Evolutionary conservation across 306 rosid genomes (phyloP).

Genomic region (Potentilla sterilis): DNA sequence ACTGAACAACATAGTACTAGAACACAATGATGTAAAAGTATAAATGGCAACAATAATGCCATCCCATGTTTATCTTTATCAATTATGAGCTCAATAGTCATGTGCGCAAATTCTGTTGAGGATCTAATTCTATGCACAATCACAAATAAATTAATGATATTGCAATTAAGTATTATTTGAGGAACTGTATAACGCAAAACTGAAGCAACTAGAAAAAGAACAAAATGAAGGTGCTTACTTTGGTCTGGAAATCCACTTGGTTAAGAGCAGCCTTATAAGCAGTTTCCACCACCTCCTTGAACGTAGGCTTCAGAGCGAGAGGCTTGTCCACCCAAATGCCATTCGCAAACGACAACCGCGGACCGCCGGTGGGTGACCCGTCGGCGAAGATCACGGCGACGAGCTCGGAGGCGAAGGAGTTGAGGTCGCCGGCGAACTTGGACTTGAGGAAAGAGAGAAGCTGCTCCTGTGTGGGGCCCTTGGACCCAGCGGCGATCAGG

Average conservation of each 20-base stretch:
- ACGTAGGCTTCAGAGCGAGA: slow-evolving; percentile 56
- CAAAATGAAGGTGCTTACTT: slow-evolving; percentile 34
- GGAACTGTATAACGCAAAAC: not conserved
- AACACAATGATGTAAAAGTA: not conserved
- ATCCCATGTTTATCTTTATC: not conserved
- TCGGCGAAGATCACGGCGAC: slow-evolving; percentile 54
- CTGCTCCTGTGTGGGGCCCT: slow-evolving; percentile 63
- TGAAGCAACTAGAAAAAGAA: not conserved
- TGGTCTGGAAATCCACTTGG: slow-evolving; percentile 58
- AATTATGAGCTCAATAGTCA: not conserved
- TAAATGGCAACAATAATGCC: not conserved
- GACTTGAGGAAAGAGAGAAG: slow-evolving; percentile 72
- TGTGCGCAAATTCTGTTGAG: not conserved
- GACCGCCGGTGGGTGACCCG: slow-evolving; percentile 66
- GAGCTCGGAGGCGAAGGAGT: slow-evolving; percentile 57
- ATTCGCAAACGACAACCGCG: slow-evolving; percentile 54
- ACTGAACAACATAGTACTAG: not conserved
- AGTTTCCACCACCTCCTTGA: slow-evolving; percentile 52
- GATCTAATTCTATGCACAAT: not conserved
- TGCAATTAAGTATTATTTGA: not conserved
- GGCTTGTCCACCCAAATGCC: slow-evolving; percentile 66
- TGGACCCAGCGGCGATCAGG: slow-evolving; percentile 64
- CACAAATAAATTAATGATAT: not conserved
- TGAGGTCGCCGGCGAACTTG: slow-evolving; percentile 55
- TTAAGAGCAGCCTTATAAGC: slow-evolving; percentile 49